Evolutionary conservation across 352 stramenopile species (phyloP).

Genomic region (Pythium chondricola): DNA sequence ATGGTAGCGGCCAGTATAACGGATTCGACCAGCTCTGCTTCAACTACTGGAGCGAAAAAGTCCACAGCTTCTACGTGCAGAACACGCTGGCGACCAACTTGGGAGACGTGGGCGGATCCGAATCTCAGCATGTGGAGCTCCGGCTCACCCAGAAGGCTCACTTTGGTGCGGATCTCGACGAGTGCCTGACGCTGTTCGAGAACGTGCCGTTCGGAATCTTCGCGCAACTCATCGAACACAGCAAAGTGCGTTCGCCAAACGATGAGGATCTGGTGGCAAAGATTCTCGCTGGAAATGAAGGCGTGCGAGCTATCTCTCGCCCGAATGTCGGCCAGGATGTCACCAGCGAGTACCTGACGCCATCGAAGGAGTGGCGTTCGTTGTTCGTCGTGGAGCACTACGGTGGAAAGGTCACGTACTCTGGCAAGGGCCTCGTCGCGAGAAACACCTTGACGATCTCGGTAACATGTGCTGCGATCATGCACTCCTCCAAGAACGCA

Average conservation of each 20-base stretch:
- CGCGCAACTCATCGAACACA: constrained; percentile 59
- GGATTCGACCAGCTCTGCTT: constrained; percentile 77
- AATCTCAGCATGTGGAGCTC: constrained; percentile 62
- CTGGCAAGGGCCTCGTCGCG: constrained; percentile 51
- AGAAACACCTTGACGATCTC: constrained; percentile 78
- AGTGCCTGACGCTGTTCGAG: constrained; percentile 68
- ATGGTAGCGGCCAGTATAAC: constrained; percentile 31
- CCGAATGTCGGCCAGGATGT: constrained; percentile 53
- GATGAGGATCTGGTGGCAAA: constrained; percentile 81
- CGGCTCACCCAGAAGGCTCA: constrained; percentile 48
- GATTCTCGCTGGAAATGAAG: constrained; percentile 67
- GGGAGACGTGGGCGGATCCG: constrained; percentile 41
- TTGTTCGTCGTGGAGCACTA: constrained; percentile 76
- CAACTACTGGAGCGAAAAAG: constrained; percentile 85
- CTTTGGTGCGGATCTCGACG: constrained; percentile 49
- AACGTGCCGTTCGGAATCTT: constrained; percentile 72
- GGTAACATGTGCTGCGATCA: constrained; percentile 71
- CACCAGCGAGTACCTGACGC: constrained; percentile 57
- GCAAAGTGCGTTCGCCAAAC: constrained; percentile 50
- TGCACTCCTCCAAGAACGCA: constrained; percentile 79
- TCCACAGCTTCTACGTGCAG: constrained; percentile 75
- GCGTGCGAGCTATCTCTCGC: constrained; percentile 34
- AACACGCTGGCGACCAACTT: constrained; percentile 65
- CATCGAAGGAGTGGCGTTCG: constrained; percentile 69
- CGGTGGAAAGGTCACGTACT: constrained; percentile 69